phyloP scores from a whole-genome alignment of 257 asterid genomes.

The Nicotiana undulata region DNA sequence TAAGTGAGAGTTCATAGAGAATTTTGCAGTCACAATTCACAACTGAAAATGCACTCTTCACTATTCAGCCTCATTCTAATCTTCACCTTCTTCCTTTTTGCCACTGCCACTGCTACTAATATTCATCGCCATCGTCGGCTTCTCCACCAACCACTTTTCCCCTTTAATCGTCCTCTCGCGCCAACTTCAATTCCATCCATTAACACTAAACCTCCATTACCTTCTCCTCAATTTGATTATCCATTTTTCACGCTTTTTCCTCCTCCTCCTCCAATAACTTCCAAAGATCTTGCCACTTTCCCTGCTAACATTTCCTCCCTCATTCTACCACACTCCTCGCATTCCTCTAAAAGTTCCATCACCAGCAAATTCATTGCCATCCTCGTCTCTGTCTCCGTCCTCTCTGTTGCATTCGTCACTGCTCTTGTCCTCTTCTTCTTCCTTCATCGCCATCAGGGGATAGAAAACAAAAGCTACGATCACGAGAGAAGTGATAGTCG shows the following conservation, averaged over 20 bases:
- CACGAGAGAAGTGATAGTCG: conserved; percentile 41
- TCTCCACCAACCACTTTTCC: conserved; percentile 64
- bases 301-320: conserved; percentile 93
- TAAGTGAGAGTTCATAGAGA: neutral
- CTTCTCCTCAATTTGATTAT: conserved; percentile 28
- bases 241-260: conserved; percentile 53
- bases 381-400: conserved; percentile 35
- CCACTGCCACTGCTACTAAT: conserved; percentile 21
- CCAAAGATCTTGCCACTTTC: conserved; percentile 35
- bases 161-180: conserved; percentile 31
- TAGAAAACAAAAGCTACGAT: conserved; percentile 22
- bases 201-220: conserved; percentile 34
- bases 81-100: neutral
- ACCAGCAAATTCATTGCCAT: conserved; percentile 47
- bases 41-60: neutral
- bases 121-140: conserved; percentile 34
- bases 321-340: conserved; percentile 54
- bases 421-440: conserved; percentile 35
- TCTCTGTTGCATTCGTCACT: conserved; percentile 22
- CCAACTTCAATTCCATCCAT: conserved; percentile 22
- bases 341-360: conserved; percentile 37
- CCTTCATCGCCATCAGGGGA: conserved; percentile 39
- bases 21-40: neutral
- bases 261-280: conserved; percentile 36
- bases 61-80: neutral